These are phyloP conservation scores for Darksidea phi DNA, from an alignment of 495 filamentous ascomycete species.

Conservation along the genomic window DNA sequence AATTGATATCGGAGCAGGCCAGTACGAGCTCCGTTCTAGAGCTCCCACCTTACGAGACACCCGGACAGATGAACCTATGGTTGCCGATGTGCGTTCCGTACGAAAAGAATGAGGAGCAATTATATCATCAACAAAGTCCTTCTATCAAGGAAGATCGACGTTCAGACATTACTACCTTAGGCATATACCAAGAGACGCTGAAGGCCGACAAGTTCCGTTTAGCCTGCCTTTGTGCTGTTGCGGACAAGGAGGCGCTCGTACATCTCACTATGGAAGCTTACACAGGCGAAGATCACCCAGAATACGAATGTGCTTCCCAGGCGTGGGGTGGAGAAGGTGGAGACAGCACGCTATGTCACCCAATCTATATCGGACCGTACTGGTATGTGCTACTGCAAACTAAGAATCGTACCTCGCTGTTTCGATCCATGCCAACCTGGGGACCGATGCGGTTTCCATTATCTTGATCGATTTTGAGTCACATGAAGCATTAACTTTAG, in stretches of 20 bases:
- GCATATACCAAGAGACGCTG: background rate
- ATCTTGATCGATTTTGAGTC: no score
- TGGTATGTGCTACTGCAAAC: slow-evolving; percentile 41
- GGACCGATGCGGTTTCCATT: slow-evolving; percentile 6
- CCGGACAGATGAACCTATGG: background rate
- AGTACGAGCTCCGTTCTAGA: background rate
- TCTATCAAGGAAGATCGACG: background rate
- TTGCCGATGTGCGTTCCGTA: background rate
- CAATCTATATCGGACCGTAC: slow-evolving; percentile 37
- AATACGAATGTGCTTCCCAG: slow-evolving; percentile 41
- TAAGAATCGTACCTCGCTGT: slow-evolving; percentile 40
- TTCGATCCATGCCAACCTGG: slow-evolving; percentile 28
- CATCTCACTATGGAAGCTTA: slow-evolving; percentile 36
- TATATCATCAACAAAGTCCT: background rate
- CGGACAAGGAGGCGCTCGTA: slow-evolving; percentile 19
- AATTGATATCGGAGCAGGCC: background rate
- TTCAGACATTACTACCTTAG: no score
- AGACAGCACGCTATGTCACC: slow-evolving; percentile 24
- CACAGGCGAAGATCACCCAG: slow-evolving; percentile 31
- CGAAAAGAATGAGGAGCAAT: background rate
- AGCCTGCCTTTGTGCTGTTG: background rate
- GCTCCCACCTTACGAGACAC: background rate
- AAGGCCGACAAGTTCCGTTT: background rate
- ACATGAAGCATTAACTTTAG: no score
- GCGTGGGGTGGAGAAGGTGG: slow-evolving; percentile 40